Conservation (phyloP, 768 basidiomycete genomes). For the Boletus rufocinnamomeus region DNA sequence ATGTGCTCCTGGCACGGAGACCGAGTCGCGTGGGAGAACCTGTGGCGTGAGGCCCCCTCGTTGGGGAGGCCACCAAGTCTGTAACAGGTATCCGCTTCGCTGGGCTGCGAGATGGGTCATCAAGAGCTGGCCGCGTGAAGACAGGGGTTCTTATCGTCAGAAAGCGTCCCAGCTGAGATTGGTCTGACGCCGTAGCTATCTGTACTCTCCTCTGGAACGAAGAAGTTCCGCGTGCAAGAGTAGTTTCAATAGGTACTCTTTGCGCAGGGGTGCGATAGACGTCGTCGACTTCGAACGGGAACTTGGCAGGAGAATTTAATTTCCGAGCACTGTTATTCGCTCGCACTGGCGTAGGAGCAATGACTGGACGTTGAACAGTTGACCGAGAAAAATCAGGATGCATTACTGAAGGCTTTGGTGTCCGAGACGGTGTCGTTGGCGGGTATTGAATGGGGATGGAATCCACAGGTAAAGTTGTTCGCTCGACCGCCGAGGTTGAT, state of each 20-base stretch:
- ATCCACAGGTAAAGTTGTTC: constrained; percentile 10
- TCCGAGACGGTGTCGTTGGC: constrained; percentile 24
- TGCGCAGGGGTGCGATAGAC: constrained; percentile 60
- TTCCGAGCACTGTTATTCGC: constrained; percentile 11
- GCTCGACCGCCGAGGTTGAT: constrained; percentile 19
- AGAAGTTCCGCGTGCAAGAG: constrained; percentile 49
- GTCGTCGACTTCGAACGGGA: constrained; percentile 39
- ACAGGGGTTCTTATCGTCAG: constrained; percentile 29
- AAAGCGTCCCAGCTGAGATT: constrained; percentile 19
- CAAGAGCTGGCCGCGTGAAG: constrained; percentile 43
- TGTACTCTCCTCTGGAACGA: constrained; percentile 50
- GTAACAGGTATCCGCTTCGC: constrained; percentile 37
- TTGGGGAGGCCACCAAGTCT: constrained; percentile 32
- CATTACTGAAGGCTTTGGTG: constrained; percentile 13
- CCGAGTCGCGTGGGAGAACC: constrained; percentile 21
- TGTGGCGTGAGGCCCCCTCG: constrained; percentile 10
- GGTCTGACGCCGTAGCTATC: constrained; percentile 31
- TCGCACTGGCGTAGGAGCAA: constrained; percentile 34
- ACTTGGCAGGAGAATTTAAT: constrained; percentile 36
- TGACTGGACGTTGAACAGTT: constrained; percentile 29
- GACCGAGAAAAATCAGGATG: constrained; percentile 22
- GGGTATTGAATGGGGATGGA: constrained; percentile 16
- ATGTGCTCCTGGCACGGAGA: constrained; percentile 34
- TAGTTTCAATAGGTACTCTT: constrained; percentile 58
- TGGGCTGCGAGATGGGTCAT: constrained; percentile 40